These are phyloP conservation scores for Viola odorata DNA, from an alignment of 345 rosid species.

Conservation along the genomic window DNA sequence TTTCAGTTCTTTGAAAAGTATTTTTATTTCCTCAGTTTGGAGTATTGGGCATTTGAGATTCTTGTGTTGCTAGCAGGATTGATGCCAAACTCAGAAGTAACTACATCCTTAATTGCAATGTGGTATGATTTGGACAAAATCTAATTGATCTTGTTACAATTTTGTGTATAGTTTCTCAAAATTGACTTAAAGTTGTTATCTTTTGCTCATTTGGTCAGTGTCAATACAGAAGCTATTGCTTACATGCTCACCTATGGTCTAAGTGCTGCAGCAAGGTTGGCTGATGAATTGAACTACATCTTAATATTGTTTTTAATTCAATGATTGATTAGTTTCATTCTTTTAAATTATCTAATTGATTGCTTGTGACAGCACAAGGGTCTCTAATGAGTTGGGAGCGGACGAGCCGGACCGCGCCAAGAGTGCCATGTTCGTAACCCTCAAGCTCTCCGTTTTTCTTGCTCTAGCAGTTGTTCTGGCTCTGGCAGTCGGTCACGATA, in stretches of 20 bases:
- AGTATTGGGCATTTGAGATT: conserved; percentile 25
- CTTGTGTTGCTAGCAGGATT: conserved; percentile 23
- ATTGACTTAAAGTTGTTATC: not conserved
- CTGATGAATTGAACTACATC: not conserved
- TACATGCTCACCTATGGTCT: conserved; percentile 70
- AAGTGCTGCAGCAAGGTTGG: conserved; percentile 82
- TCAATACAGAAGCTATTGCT: conserved; percentile 53
- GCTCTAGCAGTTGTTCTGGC: conserved; percentile 35
- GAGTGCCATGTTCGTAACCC: conserved; percentile 12
- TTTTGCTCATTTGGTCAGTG: conserved; percentile 27
- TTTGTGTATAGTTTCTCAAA: not conserved
- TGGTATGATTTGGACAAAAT: conserved; percentile 8
- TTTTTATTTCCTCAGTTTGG: conserved; percentile 8
- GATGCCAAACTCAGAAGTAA: conserved; percentile 19
- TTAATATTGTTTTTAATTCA: not conserved
- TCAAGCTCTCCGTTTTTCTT: conserved; percentile 37
- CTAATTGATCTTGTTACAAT: no score
- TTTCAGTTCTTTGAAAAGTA: not conserved
- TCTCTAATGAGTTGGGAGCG: conserved; percentile 72
- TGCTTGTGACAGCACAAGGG: not conserved
- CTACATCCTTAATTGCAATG: conserved; percentile 19
- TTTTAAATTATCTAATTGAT: not conserved
- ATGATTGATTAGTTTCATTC: not conserved
- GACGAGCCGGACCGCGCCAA: conserved; percentile 23
- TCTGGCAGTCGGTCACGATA: conserved; percentile 45